phyloP scores from a whole-genome alignment of 352 stramenopile genomes.

The Pythium dissimile region DNA sequence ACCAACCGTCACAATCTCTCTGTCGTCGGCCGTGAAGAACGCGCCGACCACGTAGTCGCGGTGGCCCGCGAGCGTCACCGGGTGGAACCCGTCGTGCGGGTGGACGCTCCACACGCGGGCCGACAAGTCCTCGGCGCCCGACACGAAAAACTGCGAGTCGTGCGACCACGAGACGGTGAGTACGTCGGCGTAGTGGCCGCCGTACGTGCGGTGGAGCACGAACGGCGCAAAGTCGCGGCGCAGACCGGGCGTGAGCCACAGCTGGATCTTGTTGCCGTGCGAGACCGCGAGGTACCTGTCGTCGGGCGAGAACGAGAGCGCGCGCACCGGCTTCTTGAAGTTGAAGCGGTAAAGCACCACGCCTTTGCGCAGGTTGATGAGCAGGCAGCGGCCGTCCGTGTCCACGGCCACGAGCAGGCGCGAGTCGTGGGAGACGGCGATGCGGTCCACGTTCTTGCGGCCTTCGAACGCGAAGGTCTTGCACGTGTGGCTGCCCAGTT shows the following conservation, averaged over 20 bases:
- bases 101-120: conserved; percentile 84
- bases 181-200: conserved; percentile 88
- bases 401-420: conserved; percentile 88
- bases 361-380: conserved; percentile 88
- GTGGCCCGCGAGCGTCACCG: conserved; percentile 87
- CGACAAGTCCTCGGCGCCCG: conserved; percentile 84
- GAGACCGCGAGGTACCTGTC: conserved; percentile 87
- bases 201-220: conserved; percentile 84
- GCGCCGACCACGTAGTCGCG: conserved; percentile 81
- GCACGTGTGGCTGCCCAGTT: conserved; percentile 63
- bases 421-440: conserved; percentile 89
- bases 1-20: conserved; percentile 82
- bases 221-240: conserved; percentile 91
- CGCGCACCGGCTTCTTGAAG: conserved; percentile 89
- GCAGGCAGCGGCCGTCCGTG: conserved; percentile 86
- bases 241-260: conserved; percentile 86
- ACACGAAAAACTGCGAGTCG: conserved; percentile 89
- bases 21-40: conserved; percentile 83
- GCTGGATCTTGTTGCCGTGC: conserved; percentile 89
- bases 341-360: conserved; percentile 93
- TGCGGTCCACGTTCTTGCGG: conserved; percentile 85
- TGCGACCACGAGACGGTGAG: conserved; percentile 84
- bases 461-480: conserved; percentile 91
- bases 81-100: conserved; percentile 68
- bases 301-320: conserved; percentile 88